These are phyloP conservation scores for Rubia yunnanensis DNA, from an alignment of 257 asterid genomes.

Conservation along the genomic window DNA sequence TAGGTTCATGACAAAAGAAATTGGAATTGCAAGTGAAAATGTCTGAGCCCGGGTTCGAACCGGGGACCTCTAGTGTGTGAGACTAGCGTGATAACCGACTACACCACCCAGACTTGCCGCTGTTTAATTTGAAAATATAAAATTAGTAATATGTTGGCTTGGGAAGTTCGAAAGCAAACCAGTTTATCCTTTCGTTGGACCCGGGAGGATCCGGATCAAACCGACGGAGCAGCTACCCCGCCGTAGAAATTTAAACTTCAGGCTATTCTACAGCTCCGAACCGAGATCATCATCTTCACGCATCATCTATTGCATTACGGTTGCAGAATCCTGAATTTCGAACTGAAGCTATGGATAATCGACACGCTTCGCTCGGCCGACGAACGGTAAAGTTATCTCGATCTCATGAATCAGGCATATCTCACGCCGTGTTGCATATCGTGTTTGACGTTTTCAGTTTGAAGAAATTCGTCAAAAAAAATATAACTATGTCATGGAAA, in stretches of 20 bases:
- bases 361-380: conserved; percentile 86
- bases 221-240: not conserved
- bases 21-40: not conserved
- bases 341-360: conserved; percentile 45
- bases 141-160: too few relatives aligned
- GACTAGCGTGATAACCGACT: conserved; percentile 99
- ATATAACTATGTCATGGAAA: too few relatives aligned
- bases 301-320: not conserved
- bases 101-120: conserved; percentile 88
- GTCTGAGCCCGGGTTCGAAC: conserved; percentile 99
- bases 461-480: too few relatives aligned
- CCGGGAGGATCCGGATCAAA: not conserved
- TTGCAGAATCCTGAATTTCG: not conserved
- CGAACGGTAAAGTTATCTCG: conserved; percentile 54
- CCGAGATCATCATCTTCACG: not conserved
- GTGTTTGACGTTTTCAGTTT: too few relatives aligned
- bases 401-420: not conserved
- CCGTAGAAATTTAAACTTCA: conserved; percentile 1
- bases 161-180: not conserved
- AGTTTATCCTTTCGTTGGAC: not conserved
- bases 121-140: too few relatives aligned
- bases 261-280: not conserved
- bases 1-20: too few relatives aligned
- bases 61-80: conserved; percentile 99
- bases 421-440: too few relatives aligned